These are phyloP conservation scores for Zygoascus sp. DNA, from an alignment of 1,139 yeast species.

Conservation along the genomic window DNA sequence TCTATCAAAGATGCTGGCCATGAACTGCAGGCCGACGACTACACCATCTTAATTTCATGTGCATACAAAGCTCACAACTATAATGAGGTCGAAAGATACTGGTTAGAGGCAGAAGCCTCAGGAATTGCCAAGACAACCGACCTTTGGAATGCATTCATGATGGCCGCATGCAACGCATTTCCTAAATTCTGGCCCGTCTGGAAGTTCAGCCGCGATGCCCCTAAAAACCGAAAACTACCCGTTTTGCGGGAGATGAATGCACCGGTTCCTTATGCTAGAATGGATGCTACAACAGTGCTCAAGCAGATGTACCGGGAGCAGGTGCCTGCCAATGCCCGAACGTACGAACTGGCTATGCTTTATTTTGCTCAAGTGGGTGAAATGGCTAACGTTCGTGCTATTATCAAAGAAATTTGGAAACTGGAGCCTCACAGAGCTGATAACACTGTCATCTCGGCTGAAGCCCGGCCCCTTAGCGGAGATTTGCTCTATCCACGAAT, in stretches of 20 bases:
- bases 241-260: not conserved
- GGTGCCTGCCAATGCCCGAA: constrained; percentile 28
- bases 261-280: constrained; percentile 8
- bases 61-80: constrained; percentile 28
- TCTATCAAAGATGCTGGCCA: constrained; percentile 25
- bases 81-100: constrained; percentile 25
- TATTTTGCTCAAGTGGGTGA: constrained; percentile 29
- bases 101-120: constrained; percentile 25
- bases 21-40: constrained; percentile 26
- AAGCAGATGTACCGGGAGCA: constrained; percentile 30
- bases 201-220: constrained; percentile 12
- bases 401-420: constrained; percentile 33
- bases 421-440: constrained; percentile 15
- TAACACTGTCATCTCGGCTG: not conserved
- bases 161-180: constrained; percentile 33
- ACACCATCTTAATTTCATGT: constrained; percentile 27
- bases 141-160: constrained; percentile 36
- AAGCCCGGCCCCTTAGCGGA: constrained; percentile 7
- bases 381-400: constrained; percentile 22
- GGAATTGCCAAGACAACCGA: constrained; percentile 23
- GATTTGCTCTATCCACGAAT: constrained; percentile 24
- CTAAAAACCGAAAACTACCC: constrained; percentile 5
- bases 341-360: constrained; percentile 32
- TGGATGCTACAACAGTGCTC: constrained; percentile 28
- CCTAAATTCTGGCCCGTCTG: constrained; percentile 29